phyloP scores from a whole-genome alignment of 176 grass and related monocot species.

The Raddia guianensis region DNA sequence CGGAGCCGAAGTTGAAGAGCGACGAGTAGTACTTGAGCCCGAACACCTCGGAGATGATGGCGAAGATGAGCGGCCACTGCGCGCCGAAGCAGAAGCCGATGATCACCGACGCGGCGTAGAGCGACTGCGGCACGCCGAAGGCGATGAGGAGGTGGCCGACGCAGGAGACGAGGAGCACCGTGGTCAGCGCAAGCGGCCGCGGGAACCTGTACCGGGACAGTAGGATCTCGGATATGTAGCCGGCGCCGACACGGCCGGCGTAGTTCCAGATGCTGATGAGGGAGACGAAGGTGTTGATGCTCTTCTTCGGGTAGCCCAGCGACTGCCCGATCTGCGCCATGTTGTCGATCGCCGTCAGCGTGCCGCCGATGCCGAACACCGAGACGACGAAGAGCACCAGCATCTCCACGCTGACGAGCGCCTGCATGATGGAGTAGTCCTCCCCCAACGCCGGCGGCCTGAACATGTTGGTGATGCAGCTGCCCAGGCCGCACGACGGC shows the following conservation, averaged over 20 bases:
- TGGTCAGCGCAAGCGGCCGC: constrained; percentile 60
- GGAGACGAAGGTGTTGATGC: constrained; percentile 81
- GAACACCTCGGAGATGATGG: constrained; percentile 94
- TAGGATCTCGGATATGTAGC: constrained; percentile 72
- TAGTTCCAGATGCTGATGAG: constrained; percentile 97
- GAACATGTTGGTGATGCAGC: constrained; percentile 49
- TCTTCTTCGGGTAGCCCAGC: constrained; percentile 62
- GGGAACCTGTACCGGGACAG: constrained; percentile 67
- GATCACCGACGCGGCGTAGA: constrained; percentile 74
- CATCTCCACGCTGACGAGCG: constrained; percentile 65
- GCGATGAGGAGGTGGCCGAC: constrained; percentile 84
- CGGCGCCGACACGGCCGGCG: constrained; percentile 77
- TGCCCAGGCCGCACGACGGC: not conserved
- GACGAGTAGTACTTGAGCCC: constrained; percentile 93
- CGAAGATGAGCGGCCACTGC: constrained; percentile 84
- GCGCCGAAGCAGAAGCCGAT: constrained; percentile 93
- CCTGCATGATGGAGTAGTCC: constrained; percentile 64
- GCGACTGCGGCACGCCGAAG: constrained; percentile 65
- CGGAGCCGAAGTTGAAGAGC: constrained; percentile 84
- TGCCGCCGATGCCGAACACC: constrained; percentile 83
- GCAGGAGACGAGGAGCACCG: constrained; percentile 76
- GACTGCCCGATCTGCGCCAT: constrained; percentile 94
- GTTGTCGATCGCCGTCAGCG: constrained; percentile 91
- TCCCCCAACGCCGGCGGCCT: constrained; percentile 46
- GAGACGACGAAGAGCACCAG: constrained; percentile 52